Base-by-base conservation (phyloP, 129 eudicot species). In the Calendula officinalis region DNA sequence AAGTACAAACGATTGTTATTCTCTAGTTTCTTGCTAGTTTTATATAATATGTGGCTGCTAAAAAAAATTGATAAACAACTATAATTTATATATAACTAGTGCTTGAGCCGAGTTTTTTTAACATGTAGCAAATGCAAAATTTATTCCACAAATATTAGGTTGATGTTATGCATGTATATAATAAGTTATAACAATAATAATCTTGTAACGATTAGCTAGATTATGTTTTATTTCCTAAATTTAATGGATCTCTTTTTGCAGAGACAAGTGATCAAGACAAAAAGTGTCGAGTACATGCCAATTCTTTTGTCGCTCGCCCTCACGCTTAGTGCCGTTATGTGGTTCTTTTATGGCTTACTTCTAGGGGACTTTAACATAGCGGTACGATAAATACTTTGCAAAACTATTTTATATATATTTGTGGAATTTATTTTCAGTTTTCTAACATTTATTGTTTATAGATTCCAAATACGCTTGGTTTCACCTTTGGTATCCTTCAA, bases 281-380 rank as follows among this genome's bases (percentile, higher is more conserved):
- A 91, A 64, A 91, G 98, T 44, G 98, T 87, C 14, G 86, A 91
- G 71, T 91, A 87, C 83, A 91, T 91, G 97, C 97, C 97, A 4
- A 84, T 91, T 50, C 81, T 78, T 41, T 46, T 91, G 3, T 87
- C 97, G 3, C 68, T 82, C 12, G 89, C 82, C 67, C 90, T 91
- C 70, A 91, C 95, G 5, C 70, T 91, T 0, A 87, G 91, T 62
- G 95, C 97, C 2, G 95, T 91, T 22, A 85, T 84, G 84, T 91
- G 97, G 97, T 91, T 91, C 84, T 82, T 87, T 65, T 91, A 87
- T 7, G 98, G 98, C 15, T 77, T 91, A 15, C 72, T 85, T 5
- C 82, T 79, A 22, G 86, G 90, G 15, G 96, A 91, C 74, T 74
- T 34, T 40, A 76, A 82, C 59, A 77, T 91, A 8, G 96, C 96